Percentiles rank a stretch among this genome's conserved stretches.
Conservation (phyloP, 2,329 filamentous ascomycete species). For the Aaosphaeria pasadenensis region DNA sequence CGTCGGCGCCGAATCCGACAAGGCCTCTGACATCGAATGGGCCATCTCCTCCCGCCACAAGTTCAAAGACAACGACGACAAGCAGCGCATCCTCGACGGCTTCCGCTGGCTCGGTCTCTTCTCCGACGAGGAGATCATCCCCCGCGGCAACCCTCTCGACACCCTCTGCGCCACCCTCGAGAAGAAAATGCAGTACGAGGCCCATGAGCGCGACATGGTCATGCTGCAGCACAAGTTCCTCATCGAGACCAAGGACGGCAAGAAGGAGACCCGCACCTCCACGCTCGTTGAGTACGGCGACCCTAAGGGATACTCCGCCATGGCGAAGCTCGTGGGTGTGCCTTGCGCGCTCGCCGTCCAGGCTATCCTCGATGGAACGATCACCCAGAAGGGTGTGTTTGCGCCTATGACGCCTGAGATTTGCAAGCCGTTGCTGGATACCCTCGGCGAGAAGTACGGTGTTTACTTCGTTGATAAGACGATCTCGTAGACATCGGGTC, state of each 20-base stretch:
- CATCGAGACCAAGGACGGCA: constrained; percentile 79
- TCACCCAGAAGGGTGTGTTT: constrained; percentile 69
- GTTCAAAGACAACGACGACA: constrained; percentile 67
- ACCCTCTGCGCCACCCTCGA: constrained; percentile 87
- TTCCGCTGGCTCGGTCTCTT: constrained; percentile 71
- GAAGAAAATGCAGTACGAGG: constrained; percentile 85
- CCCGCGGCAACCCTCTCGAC: constrained; percentile 78
- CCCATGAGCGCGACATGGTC: constrained; percentile 80
- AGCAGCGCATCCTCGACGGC: constrained; percentile 66
- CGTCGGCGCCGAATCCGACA: constrained; percentile 64
- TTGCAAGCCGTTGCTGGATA: constrained; percentile 70
- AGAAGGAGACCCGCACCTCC: constrained; percentile 71
- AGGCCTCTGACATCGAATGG: constrained; percentile 66
- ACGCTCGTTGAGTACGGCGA: constrained; percentile 82
- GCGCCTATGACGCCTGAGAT: constrained; percentile 74
- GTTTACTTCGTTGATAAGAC: constrained; percentile 72
- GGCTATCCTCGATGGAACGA: constrained; percentile 72
- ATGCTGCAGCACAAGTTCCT: constrained; percentile 78
- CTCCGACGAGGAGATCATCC: constrained; percentile 65
- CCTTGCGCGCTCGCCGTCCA: constrained; percentile 72
- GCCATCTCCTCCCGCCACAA: constrained; percentile 73
- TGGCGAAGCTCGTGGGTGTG: constrained; percentile 79
- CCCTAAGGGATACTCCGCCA: constrained; percentile 74
- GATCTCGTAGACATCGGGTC: constrained; percentile 4
- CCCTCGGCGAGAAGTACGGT: constrained; percentile 73